A percentile compares a stretch with the other conserved stretches of the same genome.
Evolutionary conservation across 139 green algal species (phyloP).

Genomic region (Chlamydomonas sp.): DNA sequence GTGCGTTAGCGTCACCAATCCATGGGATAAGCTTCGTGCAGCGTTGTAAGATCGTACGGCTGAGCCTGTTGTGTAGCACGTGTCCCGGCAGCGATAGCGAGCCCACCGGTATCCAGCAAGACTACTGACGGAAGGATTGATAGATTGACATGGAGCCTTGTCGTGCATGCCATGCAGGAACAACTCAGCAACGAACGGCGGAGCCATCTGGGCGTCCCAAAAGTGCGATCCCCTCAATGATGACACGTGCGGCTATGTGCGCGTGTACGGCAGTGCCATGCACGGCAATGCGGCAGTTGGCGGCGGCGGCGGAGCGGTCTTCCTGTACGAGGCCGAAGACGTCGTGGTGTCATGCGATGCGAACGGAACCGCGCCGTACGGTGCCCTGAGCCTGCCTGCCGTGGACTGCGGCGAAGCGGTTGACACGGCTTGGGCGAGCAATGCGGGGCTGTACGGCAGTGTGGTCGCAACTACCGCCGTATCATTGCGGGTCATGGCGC

Average conservation of each 20-base stretch:
- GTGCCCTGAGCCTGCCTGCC: neutral
- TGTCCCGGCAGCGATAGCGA: too few relatives aligned
- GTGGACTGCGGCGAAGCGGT: neutral
- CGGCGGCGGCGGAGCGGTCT: conserved; percentile 19
- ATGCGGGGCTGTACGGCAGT: conserved; percentile 10
- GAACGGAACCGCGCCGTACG: neutral
- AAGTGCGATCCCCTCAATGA: neutral
- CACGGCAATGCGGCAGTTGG: neutral
- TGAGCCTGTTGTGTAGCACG: too few relatives aligned
- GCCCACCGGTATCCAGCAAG: too few relatives aligned
- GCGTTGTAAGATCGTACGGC: too few relatives aligned
- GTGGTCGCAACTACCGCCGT: conserved; percentile 2
- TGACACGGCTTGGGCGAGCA: neutral
- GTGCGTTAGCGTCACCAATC: too few relatives aligned
- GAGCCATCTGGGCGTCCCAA: neutral
- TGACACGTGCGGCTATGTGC: neutral
- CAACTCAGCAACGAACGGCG: conserved; percentile 25
- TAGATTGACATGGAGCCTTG: too few relatives aligned
- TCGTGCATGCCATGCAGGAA: neutral
- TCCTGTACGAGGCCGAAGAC: conserved; percentile 6
- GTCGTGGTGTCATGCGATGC: neutral
- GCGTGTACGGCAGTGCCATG: neutral
- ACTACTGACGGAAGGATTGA: too few relatives aligned
- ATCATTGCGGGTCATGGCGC: neutral
- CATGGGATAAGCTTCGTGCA: too few relatives aligned